phyloP scores from a whole-genome alignment of 805 yeast species.

The Ogataea methylovora region DNA sequence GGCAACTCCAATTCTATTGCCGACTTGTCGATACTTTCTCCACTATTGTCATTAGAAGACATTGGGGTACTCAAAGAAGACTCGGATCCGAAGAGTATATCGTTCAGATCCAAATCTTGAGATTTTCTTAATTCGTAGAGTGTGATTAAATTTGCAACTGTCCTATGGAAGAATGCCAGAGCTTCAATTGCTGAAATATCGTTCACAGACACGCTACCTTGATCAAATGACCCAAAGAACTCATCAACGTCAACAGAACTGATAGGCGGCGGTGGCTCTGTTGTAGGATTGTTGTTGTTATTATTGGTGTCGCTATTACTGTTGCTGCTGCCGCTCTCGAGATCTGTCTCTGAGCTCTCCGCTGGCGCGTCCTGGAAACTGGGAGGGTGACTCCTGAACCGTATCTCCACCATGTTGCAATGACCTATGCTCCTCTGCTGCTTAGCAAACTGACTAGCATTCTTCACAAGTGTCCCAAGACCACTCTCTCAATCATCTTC shows the following conservation, averaged over 20 bases:
- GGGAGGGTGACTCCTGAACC: not conserved
- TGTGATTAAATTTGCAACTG: slow-evolving; percentile 18
- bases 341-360: too few species aligned
- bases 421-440: not conserved
- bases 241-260: slow-evolving; percentile 25
- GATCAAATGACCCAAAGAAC: slow-evolving; percentile 16
- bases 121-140: too few species aligned
- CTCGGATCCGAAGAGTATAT: slow-evolving; percentile 1
- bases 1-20: slow-evolving; percentile 25
- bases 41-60: too few species aligned
- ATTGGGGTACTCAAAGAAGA: too few species aligned
- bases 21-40: too few species aligned
- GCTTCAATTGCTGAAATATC: slow-evolving; percentile 21
- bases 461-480: too few species aligned
- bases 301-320: not conserved
- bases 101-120: too few species aligned
- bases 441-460: too few species aligned
- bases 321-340: not conserved
- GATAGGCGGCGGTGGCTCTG: slow-evolving; percentile 3
- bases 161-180: slow-evolving; percentile 18
- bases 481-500: too few species aligned
- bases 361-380: not conserved
- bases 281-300: not conserved
- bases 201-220: slow-evolving; percentile 10
- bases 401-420: not conserved